Evolutionary conservation across 1,284 basidiomycete species (phyloP), one percentile per base, ranked within the genome.

Genomic region (Cerrena zonata): DNA sequence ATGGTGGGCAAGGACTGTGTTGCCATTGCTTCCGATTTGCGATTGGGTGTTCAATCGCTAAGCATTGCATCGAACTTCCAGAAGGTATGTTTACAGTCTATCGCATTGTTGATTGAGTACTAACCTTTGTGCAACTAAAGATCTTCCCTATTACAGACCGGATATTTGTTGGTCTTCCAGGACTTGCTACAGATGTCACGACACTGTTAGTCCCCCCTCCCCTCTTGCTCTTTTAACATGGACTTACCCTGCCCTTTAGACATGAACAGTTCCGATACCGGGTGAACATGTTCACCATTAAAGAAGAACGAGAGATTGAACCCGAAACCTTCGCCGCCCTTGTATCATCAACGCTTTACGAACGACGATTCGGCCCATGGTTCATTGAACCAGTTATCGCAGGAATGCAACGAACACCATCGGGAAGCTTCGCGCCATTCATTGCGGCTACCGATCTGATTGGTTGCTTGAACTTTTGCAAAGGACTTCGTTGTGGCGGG

Each of bases 1-100:
- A 99, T 99, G 94, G 88, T 89, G 55, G 96, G 96, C 57, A 98
- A 98, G 75, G 91, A 94, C 65, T 99, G 96, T 69, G 96, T 99
- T 53, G 96, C 95, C 51, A 99, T 99, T 71, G 96, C 96, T 27
- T 93, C 87, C 48, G 96, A 99, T 73, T 69, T 97, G 60, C 84
- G 96, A 56, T 75, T 99, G 54, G 96, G 96, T 55, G 90, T 90
- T 61, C 90, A 95, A 67, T 84, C 90, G 11, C 71, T 96, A 61
- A 88, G 91, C 39, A 84, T 99, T 47, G 88, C 94, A 4, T 84
- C 86, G 56, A 90, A 97, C 73, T 97, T 95, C 65, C 89, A 97
- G 69, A 97, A 94, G 83, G 93, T 92, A 53, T 25, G 15, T 43
- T 27, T 15, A 37, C 25, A 11, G 5, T 34, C 15, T 19, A 34